A percentile compares a stretch with the other conserved stretches of the same genome.
Evolutionary conservation across 2,329 filamentous ascomycete species (phyloP).

Genomic region (Eutypa lata): DNA sequence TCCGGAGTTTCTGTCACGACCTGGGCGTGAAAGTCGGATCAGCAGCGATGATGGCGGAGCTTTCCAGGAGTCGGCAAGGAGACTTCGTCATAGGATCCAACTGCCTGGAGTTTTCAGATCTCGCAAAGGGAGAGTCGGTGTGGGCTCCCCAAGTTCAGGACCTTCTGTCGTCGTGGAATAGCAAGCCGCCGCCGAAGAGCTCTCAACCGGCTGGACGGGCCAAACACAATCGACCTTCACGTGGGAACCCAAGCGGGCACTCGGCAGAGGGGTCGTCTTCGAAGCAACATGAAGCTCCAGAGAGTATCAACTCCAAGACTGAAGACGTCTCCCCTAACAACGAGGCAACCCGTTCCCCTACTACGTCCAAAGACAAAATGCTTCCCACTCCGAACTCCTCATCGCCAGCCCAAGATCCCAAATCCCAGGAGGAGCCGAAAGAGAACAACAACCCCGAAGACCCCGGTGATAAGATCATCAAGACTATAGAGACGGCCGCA

Average conservation of each 20-base stretch:
- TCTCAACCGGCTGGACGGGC: conserved; percentile 11
- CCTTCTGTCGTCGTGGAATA: conserved; percentile 44
- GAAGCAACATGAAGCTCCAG: neutral
- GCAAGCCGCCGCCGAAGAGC: conserved; percentile 8
- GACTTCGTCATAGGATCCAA: conserved; percentile 73
- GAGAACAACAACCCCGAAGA: conserved; percentile 1
- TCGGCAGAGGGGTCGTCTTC: neutral
- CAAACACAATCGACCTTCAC: conserved; percentile 7
- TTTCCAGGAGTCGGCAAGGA: conserved; percentile 77
- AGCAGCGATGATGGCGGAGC: conserved; percentile 79
- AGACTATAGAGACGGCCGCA: neutral
- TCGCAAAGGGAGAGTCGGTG: conserved; percentile 71
- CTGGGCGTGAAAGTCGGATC: conserved; percentile 79
- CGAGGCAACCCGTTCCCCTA: neutral
- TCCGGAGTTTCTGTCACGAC: conserved; percentile 90
- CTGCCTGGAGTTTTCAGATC: conserved; percentile 74
- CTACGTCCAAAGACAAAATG: neutral
- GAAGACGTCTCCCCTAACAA: conserved; percentile 2
- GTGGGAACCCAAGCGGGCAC: neutral
- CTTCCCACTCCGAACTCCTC: conserved; percentile 9
- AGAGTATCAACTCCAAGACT: neutral
- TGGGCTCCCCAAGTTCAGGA: conserved; percentile 74
- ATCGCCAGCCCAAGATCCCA: conserved; percentile 4
- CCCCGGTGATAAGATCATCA: neutral
- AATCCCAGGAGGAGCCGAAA: conserved; percentile 4